A percentile compares a stretch with the other conserved stretches of the same genome.
Evolutionary conservation across 257 asterid genomes (phyloP).

Genomic region (Lycium barbarum): DNA sequence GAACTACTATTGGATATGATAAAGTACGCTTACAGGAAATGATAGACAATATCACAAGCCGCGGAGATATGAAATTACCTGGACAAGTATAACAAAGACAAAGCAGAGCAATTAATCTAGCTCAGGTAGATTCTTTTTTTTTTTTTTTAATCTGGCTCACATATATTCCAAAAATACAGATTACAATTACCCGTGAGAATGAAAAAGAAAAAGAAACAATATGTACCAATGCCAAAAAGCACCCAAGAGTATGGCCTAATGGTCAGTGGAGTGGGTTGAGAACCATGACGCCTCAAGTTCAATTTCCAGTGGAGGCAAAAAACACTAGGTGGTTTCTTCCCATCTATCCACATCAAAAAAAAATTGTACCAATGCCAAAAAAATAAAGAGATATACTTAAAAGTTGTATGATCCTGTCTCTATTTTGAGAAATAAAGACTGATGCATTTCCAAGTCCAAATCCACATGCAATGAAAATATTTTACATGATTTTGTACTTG

Average conservation of each 20-base stretch:
- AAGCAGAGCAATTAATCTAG: neutral
- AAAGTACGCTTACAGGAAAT: neutral
- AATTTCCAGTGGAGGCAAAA: neutral
- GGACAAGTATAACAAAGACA: slow-evolving; percentile 3
- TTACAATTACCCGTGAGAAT: neutral
- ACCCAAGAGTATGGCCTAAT: neutral
- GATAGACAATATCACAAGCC: slow-evolving; percentile 11
- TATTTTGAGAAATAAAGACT: neutral
- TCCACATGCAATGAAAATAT: neutral
- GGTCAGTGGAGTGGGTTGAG: neutral
- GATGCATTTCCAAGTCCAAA: slow-evolving; percentile 11
- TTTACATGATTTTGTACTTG: neutral
- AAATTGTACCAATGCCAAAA: neutral
- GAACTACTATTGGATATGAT: neutral
- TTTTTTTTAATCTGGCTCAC: neutral
- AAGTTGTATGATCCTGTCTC: neutral
- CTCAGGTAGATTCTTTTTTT: neutral
- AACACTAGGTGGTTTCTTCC: neutral
- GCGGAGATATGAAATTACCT: neutral
- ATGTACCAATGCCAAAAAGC: neutral
- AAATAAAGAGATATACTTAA: neutral
- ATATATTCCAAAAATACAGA: slow-evolving; percentile 6
- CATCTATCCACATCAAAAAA: neutral
- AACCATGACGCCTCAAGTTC: neutral
- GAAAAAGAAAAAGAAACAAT: neutral